Evolutionary conservation across 2,329 filamentous ascomycete genomes (phyloP), one percentile per base, ranked within the genome.

Genomic region (Samsoniella hepiali): DNA sequence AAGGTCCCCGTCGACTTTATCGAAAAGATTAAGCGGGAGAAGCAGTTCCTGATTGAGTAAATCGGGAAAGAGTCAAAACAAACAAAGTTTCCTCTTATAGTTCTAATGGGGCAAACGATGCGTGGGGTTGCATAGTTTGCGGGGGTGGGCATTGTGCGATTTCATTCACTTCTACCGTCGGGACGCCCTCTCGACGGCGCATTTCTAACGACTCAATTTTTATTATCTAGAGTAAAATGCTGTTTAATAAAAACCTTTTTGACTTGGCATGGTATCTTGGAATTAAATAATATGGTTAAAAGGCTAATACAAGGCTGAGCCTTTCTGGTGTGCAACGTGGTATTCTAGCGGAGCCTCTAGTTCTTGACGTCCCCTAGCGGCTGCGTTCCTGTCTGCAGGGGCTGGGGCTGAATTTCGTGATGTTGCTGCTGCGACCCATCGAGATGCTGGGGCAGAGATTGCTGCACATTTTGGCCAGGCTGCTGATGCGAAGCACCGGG

Each of bases 1-100:
- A 87, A 87, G 68, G 80, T 88, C 15, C 81, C 84, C 0, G 69
- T 85, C 4, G 77, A 79, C n/a, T 78, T 88, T 54, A 84, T 84
- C 2, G 74, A 84, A 68, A 74, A 78, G 10, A 67, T 88, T 63
- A 86, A 87, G 76, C 87, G 85, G 72, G 83, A 88, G 73, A 88
- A 89, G 76, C 84, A 88, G 70, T 73, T 87, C 1, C 68, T 88
- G 2, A 72, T 75, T 58, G 56, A 56, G 60, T 67, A 65, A 54
- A 31, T 36, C 8, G 50, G 27, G 29, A 17, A 13, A 17, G 1
- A 32, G 15, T 13, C 3, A 22, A 7, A n/a, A 4, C 9, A n/a
- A 40, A 40, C 9, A 38, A 38, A 38, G 36, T 38, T 38, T 38
- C 36, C 11, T 38, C 22, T 22, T 22, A 22, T 38, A 38, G 1